phyloP scores from a whole-genome alignment of 345 rosid genomes.

The Clarkia xantiana region DNA sequence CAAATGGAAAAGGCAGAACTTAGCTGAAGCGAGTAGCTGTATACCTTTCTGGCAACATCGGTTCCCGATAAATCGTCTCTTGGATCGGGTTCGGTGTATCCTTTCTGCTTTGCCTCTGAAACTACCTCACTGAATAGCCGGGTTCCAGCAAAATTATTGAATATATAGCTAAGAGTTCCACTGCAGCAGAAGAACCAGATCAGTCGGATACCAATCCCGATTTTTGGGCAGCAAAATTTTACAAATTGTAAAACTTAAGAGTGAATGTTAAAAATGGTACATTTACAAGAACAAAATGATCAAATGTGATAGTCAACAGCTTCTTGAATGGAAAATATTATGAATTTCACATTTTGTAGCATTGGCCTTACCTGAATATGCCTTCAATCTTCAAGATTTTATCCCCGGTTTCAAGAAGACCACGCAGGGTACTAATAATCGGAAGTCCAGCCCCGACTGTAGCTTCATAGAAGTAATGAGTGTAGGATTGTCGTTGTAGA shows the following conservation, averaged over 20 bases:
- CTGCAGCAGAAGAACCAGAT: constrained; percentile 21
- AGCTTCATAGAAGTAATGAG: constrained; percentile 98
- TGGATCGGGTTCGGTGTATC: constrained; percentile 99
- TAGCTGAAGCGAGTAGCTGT: background rate
- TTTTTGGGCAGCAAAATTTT: too few relatives aligned
- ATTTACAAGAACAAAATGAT: too few relatives aligned
- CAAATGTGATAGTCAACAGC: too few relatives aligned
- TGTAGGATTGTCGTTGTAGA: constrained; percentile 91
- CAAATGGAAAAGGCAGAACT: background rate
- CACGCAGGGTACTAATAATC: constrained; percentile 84
- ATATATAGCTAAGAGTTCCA: constrained; percentile 91
- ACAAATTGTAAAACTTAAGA: too few relatives aligned
- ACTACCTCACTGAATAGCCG: constrained; percentile 72
- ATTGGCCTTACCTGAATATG: constrained; percentile 50
- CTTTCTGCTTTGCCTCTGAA: constrained; percentile 74
- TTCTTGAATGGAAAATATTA: too few relatives aligned
- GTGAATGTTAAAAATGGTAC: too few relatives aligned
- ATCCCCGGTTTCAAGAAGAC: constrained; percentile 96
- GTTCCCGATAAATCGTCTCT: constrained; percentile 98
- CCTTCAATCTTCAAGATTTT: constrained; percentile 80
- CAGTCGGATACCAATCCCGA: too few relatives aligned
- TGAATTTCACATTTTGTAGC: too few relatives aligned
- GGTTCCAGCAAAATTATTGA: constrained; percentile 59
- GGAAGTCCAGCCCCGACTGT: constrained; percentile 99
- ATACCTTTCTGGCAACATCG: constrained; percentile 96